A percentile compares a stretch with the other conserved stretches of the same genome.
phyloP scores from a whole-genome alignment of 2,329 filamentous ascomycete species.

The Xylariomycetidae sp. region DNA sequence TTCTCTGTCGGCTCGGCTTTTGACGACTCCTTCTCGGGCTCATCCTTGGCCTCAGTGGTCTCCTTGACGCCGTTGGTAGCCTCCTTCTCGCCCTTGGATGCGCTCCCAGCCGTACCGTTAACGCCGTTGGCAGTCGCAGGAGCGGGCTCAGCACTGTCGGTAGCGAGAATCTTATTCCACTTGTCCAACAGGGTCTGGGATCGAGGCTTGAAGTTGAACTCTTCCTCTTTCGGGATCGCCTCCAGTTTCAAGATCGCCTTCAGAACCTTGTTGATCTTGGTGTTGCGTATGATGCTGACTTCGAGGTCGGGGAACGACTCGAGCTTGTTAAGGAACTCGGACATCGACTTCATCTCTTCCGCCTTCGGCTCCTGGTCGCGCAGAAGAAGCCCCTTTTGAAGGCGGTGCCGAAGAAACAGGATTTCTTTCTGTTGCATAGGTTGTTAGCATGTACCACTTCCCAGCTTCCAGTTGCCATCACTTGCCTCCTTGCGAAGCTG shows the following conservation, averaged over 20 bases:
- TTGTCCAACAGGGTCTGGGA: slow-evolving; percentile 73
- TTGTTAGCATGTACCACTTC: slow-evolving; percentile 28
- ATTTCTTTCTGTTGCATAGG: slow-evolving; percentile 61
- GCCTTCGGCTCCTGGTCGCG: slow-evolving; percentile 81
- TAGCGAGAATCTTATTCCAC: slow-evolving; percentile 80
- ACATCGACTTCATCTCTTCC: slow-evolving; percentile 75
- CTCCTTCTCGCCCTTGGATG: slow-evolving; percentile 25
- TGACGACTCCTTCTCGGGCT: slow-evolving; percentile 22
- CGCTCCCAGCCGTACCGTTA: slow-evolving; percentile 36
- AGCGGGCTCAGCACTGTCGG: slow-evolving; percentile 40
- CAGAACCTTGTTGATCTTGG: slow-evolving; percentile 98
- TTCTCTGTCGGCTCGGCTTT: slow-evolving; percentile 28
- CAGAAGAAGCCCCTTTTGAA: slow-evolving; percentile 89
- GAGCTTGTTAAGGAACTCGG: slow-evolving; percentile 71
- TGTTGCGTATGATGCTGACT: slow-evolving; percentile 78
- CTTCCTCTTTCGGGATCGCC: slow-evolving; percentile 79
- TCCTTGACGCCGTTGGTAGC: slow-evolving; percentile 11
- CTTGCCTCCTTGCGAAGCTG: slow-evolving; percentile 53
- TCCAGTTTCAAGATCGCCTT: slow-evolving; percentile 88
- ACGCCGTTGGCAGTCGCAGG: slow-evolving; percentile 38
- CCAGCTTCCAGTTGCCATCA: too few relatives aligned
- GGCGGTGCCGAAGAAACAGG: slow-evolving; percentile 87
- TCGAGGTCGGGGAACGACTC: slow-evolving; percentile 77
- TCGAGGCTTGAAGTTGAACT: slow-evolving; percentile 82
- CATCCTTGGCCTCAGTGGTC: slow-evolving; percentile 20